Evolutionary conservation across 495 filamentous ascomycete genomes (phyloP).

Genomic region (Astrothelium subdiscretum): DNA sequence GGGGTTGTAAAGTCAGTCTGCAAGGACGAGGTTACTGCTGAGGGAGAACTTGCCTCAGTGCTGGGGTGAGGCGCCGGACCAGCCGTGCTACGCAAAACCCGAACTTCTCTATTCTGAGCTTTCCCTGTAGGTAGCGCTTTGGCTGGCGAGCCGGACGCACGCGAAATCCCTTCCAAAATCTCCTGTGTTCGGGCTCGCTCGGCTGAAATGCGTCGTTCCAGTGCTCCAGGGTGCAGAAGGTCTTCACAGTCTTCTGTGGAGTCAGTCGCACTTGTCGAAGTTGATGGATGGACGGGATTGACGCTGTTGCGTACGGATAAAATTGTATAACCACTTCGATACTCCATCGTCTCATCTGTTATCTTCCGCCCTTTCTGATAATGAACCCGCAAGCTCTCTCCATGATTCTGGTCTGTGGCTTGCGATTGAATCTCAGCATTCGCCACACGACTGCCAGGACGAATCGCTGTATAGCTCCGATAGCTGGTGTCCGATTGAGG

Average conservation of each 20-base stretch:
- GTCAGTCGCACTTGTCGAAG: neutral
- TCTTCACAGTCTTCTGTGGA: neutral
- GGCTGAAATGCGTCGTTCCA: neutral
- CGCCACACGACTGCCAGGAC: neutral
- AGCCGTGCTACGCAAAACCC: neutral
- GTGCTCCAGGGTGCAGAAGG: neutral
- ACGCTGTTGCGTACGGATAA: neutral
- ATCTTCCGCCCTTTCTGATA: neutral
- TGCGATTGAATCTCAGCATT: neutral
- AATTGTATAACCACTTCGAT: neutral
- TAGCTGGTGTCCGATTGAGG: neutral
- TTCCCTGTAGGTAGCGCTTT: neutral
- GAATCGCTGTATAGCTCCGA: neutral
- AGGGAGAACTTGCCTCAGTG: too few species aligned
- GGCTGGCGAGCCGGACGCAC: neutral
- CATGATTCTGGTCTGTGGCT: neutral
- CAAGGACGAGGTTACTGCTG: too few species aligned
- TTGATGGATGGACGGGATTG: neutral
- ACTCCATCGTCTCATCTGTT: neutral
- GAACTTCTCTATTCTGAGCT: neutral
- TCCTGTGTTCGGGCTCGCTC: neutral
- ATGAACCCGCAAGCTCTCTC: neutral
- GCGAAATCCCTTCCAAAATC: neutral
- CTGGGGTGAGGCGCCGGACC: neutral
- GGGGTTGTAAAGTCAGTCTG: neutral